Evolutionary conservation across 345 rosid species (phyloP), one percentile per base, ranked within the genome.

Genomic region (Corymbia maculata): DNA sequence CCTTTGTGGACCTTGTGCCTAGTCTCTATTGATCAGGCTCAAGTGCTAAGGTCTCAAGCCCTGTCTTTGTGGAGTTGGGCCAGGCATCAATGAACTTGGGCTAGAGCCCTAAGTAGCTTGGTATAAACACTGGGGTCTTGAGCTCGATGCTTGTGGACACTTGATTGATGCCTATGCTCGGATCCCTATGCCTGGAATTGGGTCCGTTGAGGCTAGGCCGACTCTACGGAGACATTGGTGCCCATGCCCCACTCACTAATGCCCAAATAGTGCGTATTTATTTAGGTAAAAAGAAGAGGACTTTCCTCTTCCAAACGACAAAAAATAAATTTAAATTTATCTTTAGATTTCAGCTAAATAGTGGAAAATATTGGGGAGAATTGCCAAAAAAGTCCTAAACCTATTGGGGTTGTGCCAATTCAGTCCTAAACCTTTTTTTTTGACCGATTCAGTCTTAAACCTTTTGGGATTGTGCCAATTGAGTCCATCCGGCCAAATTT

Each of bases 121-220:
- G 79, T 22, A 68, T 8, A 68, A 68, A 32, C 79, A 68, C 5
- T 4, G 4, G 14, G 36, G 36, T 64, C 75, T 68, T 6, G 19
- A 68, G 21, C 79, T 68, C 21, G 22, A 4, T 11, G 21, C 21
- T 2, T 9, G 4, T 21, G 28, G 26, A 22, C 61, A 55, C 61
- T 0, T 21, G 26, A 21, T 17, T 21, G 11, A 21, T 68, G 13
- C 45, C 24, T 9, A 0, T 70, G 0, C 24, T 17, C 11, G 12
- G 36, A 36, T 70, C 24, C 80, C 13, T 32, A 15, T 15, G 24
- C 24, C 0, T 4, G 1, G 32, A 24, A 3, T 70, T 32, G 45
- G 47, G 47, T 32, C 47, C 6, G 36, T 70, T 16, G 13, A 70
- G 79, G 36, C 9, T 14, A 1, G 21, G 79, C 1, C 8, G 0